Evolutionary conservation across 2,329 filamentous ascomycete species (phyloP), one percentile per base, ranked within the genome.

Genomic region (Fusarium tjaetaba): DNA sequence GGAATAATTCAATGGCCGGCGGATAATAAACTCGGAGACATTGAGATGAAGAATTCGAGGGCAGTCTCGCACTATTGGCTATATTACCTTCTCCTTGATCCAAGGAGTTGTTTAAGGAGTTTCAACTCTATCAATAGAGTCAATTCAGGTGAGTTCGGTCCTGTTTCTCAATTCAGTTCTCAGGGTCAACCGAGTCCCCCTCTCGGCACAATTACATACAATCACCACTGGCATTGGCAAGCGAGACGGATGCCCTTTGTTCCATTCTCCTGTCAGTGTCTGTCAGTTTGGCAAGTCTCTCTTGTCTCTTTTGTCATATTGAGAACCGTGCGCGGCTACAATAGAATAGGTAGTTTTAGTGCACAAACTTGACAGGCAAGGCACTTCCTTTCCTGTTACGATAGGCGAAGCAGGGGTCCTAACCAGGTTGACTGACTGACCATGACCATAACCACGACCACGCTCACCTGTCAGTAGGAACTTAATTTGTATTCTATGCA

Each of bases 391-490:
- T 60, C 39, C 61, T 41, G 26, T 53, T 60, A 51, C 30, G 36
- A 61, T 63, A 71, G 53, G 18, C 42, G 34, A 69, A 60, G 36
- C 61, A 64, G 55, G 64, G 64, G 53, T 71, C 64, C 61, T 38
- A 69, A 69, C 48, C 52, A 55, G 61, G 60, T 53, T 65, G 48
- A 61, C 62, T 43, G 15, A 32, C 36, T 32, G 30, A 32, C 30
- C 30, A 32, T 13, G 30, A 34, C 32, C 32, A 34, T 14, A 14
- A 34, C 32, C 32, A 34, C 32, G 32, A 39, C 43, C 56, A 55
- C 63, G 61, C 46, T 56, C 63, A 65, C 46, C 46, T 65, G 59
- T 78, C 72, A 76, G 73, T 65, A 68, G 63, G 61, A 64, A 43
- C 60, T 41, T 60, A 61, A 57, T 69, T 36, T 58, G 36, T 58